Base-by-base conservation (phyloP, 208 protist genomes). In the Leishmania gerbilli region DNA sequence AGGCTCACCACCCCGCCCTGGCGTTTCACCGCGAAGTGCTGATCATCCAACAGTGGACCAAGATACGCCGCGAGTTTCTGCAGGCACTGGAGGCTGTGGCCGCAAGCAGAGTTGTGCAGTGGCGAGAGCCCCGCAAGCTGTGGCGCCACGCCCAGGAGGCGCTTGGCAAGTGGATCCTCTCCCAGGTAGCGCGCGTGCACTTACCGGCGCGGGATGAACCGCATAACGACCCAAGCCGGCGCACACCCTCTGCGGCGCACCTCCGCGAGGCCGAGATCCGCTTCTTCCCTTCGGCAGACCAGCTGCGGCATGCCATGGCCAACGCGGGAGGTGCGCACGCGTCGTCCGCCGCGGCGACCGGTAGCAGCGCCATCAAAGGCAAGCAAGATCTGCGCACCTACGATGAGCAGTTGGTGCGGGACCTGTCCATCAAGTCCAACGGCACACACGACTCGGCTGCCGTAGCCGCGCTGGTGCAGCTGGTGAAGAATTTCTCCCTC, bases 121-220 rank as follows among this genome's bases (percentile, higher is more conserved):
- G 93, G 87, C 71, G 88, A 34, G 94, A 97, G 74, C 92, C 92
- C 60, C 82, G 83, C 27, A 97, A 96, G 83, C 89, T 97, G 55
- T 95, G 94, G 92, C 92, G 94, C 1, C 92, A 97, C 83, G 90
- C 90, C 58, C 92, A 95, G 76, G 92, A 97, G 82, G 93, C 93
- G 34, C 87, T 97, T 5, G 94, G 92, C 40, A 97, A 97, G 87
- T 97, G 94, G 93, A 74, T 97, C 21, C 88, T 97, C 62, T 96
- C 94, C 17, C 94, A 97, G 84, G 83, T 93, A 13, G 94, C 94
- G 19, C 89, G 94, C 9, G 85, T 91, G 71, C 80, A 84, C 53
- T 71, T 85, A 8, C 47, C 65, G 24, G 65, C 64, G n/a, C 51
- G 77, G 4, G 53, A 60, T 71, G 42, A 53, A 37, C 24, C 37